Percentiles rank a stretch among this genome's conserved stretches.
These are phyloP conservation scores for Podila minutissima DNA, from an alignment of 192 early-diverging fungal species.

Conservation along the genomic window DNA sequence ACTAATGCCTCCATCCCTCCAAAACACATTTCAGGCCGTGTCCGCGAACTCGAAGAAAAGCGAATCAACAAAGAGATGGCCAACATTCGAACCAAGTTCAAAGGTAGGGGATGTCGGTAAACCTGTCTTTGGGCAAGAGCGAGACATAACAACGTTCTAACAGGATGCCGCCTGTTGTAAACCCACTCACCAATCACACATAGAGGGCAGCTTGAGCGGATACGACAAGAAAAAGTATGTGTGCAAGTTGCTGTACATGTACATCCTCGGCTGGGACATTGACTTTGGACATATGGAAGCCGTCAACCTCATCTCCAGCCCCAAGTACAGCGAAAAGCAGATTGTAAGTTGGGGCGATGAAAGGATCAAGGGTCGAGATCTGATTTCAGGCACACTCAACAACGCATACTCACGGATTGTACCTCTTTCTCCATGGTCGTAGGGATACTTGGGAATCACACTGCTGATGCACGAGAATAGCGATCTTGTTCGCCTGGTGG, in stretches of 20 bases:
- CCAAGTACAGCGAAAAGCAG: conserved; percentile 98
- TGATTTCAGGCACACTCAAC: no score
- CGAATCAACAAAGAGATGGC: conserved; percentile 99
- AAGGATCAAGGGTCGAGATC: background rate
- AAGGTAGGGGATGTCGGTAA: conserved; percentile 67
- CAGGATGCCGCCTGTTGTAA: background rate
- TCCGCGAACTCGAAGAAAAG: conserved; percentile 97
- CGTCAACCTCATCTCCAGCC: conserved; percentile 88
- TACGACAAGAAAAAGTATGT: conserved; percentile 99
- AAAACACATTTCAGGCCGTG: conserved; percentile 74
- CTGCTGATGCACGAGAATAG: conserved; percentile 90
- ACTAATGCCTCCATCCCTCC: background rate
- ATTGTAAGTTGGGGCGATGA: conserved; percentile 69
- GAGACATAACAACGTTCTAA: background rate
- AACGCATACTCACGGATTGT: background rate
- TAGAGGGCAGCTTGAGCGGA: conserved; percentile 91
- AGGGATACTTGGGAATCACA: conserved; percentile 97
- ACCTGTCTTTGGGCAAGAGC: background rate
- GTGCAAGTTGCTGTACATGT: conserved; percentile 99
- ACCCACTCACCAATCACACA: background rate
- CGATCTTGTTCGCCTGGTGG: conserved; percentile 84
- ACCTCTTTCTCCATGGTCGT: background rate
- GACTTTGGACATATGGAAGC: conserved; percentile 99
- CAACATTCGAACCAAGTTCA: conserved; percentile 98
- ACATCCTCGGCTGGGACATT: conserved; percentile 97